Evolutionary conservation across 495 filamentous ascomycete species (phyloP), one percentile per base, ranked within the genome.

Genomic region (Hypoxylon trugodes): DNA sequence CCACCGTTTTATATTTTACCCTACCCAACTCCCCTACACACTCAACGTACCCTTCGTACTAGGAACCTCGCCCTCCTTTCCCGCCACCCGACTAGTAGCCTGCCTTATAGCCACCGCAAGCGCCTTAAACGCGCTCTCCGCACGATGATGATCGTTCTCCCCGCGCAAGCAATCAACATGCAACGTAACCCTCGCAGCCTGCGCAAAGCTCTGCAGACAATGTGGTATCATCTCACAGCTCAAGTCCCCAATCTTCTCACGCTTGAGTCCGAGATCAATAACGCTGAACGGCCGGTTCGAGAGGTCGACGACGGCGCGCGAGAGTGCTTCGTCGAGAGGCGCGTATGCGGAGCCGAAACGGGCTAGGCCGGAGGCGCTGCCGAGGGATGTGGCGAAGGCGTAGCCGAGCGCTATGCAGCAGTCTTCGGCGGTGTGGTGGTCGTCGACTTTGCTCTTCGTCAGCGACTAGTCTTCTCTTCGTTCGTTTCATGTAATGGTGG

Each of bases 371-470:
- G 86, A 81, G 7, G 90, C 88, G 12, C 84, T 81, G 52, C 88
- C 87, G 22, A 98, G 85, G 13, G 92, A 89, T 36, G 81, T 69
- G 43, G 88, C 88, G 79, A 98, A 96, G 26, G 93, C 93, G 48
- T 79, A 77, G 35, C 95, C 95, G 40, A 98, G 87, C 15, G 92
- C 91, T 62, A 98, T 87, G 81, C 91, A 95, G 49, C 89, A 90
- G 79, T 98, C 95, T 86, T 98, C 95, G 54, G 93, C 88, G 4
- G 94, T 96, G 82, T 98, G 95, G 80, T 98, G 95, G 82, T 98
- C 95, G 79, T 98, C 95, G 78, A 98, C 93, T 96, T 56, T 58
- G 43, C 6, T 30, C 10, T 28, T 46, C 37, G 60, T 58, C 48
- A 52, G 58, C 57, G 36, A 16, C n/a, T 45, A 18, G 12, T 10